Percentiles rank a stretch among this genome's conserved stretches.
phyloP scores from a whole-genome alignment of 2,329 filamentous ascomycete genomes.

The Epicoccum nigrum region DNA sequence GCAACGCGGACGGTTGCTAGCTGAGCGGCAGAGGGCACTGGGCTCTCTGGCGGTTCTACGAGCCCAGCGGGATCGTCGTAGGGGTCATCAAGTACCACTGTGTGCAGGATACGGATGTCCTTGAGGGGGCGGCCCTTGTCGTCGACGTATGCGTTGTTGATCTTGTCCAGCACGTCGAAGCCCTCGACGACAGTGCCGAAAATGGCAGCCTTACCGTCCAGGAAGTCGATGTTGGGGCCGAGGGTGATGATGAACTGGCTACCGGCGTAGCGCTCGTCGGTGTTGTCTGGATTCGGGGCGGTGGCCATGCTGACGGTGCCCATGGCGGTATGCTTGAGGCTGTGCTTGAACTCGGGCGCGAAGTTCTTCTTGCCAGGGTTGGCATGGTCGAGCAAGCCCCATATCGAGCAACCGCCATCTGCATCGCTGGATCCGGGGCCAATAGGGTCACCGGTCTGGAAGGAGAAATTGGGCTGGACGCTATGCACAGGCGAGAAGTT shows the following conservation, averaged over 20 bases:
- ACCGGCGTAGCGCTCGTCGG: slow-evolving; percentile 79
- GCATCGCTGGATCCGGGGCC: slow-evolving; percentile 83
- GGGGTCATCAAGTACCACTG: slow-evolving; percentile 88
- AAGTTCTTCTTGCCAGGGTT: slow-evolving; percentile 74
- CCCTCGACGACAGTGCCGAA: slow-evolving; percentile 97
- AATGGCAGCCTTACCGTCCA: slow-evolving; percentile 92
- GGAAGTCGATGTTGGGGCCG: slow-evolving; percentile 84
- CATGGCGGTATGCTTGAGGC: slow-evolving; percentile 84
- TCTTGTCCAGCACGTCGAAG: slow-evolving; percentile 90
- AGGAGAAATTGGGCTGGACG: slow-evolving; percentile 93
- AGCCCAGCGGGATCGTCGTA: slow-evolving; percentile 82
- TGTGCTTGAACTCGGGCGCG: slow-evolving; percentile 80
- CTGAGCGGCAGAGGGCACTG: slow-evolving; percentile 81
- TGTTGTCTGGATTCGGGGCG: slow-evolving; percentile 73
- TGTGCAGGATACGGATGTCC: slow-evolving; percentile 94
- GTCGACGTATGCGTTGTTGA: slow-evolving; percentile 89
- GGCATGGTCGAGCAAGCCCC: slow-evolving; percentile 74
- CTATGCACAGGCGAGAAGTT: slow-evolving; percentile 94
- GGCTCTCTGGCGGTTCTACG: slow-evolving; percentile 77
- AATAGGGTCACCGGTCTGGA: slow-evolving; percentile 93
- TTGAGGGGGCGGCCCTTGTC: slow-evolving; percentile 85
- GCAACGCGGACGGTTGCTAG: slow-evolving; percentile 90
- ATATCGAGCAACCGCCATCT: slow-evolving; percentile 92
- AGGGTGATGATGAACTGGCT: slow-evolving; percentile 95
- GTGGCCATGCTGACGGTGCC: slow-evolving; percentile 99